Base-by-base conservation (phyloP, 164 flowering plant genomes). In the Aristolochia californica region DNA sequence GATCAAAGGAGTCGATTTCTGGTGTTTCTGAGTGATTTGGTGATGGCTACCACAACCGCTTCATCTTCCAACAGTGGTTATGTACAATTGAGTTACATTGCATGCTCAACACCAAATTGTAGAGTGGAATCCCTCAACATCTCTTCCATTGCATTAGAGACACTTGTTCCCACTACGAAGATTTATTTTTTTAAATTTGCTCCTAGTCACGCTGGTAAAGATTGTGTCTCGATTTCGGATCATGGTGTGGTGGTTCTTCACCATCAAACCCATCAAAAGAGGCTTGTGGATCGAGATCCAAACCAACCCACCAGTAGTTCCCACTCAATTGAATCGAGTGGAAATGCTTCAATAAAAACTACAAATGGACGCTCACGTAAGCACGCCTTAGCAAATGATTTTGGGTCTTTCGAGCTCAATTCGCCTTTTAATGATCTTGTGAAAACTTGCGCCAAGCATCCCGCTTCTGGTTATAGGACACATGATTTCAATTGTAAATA, bases 111-210 rank as follows among this genome's bases (percentile, higher is more conserved):
- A 43, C 48, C 43, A 21, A 56, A 43, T 48, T 49, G 22, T n/a
- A n/a, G 20, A 8, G 20, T 4, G 5, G 50, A 47, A 47, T 17
- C 50, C 5, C 18, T 47, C 52, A 25, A 56, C 3, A 79, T 71
- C 75, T 4, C 67, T 12, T 68, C 22, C 68, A 40, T 21, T 62
- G 43, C 51, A 67, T 66, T 61, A 67, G 74, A 43, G 63, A 68
- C 25, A 40, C 13, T 62, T 67, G 76, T 48, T 49, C 67, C 51
- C 68, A 69, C 26, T 53, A 69, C 23, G 25, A 70, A 72, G 43
- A 26, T 1, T 51, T 21, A 22, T 18, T 51, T 24, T 51, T 51
- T 13, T 12, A 34, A 34, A 3, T 34, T 12, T 7, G 40, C 40
- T 34, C 11, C 10, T 34, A 34, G 7, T 34, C 40, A 9, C 40